Evolutionary conservation across 1,284 basidiomycete genomes (phyloP), one percentile per base, ranked within the genome.

Genomic region (Rhizoctonia solani): DNA sequence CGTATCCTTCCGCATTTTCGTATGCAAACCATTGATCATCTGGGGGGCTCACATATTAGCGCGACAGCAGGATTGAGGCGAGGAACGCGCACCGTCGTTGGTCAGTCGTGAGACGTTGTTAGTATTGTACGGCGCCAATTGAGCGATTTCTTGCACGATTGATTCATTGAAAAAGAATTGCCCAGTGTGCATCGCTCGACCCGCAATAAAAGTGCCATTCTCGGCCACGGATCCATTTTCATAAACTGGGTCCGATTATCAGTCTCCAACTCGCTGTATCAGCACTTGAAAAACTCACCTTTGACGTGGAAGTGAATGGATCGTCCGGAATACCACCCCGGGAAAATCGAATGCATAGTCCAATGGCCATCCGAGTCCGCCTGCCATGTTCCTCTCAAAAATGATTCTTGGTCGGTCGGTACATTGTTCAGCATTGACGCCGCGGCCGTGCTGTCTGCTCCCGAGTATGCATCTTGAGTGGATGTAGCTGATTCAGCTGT

Each of bases 311-410:
- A 65, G 39, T 65, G 67, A 25, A 61, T 39, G 23, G 59, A 41
- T 8, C 67, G 58, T 16, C 59, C 59, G 21, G 49, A 54, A 29
- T 68, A 68, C 41, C 78, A 88, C 0, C 87, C 88, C 3, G 88
- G 88, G 78, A 87, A 89, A 72, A 89, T 85, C 21, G 83, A 83
- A 79, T 80, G 83, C 72, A 90, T 87, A 69, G 86, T 83, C 1
- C 82, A 83, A 13, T 90, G 84, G 27, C 88, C 89, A 70, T 85
- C 83, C 68, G 76, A 76, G 75, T 89, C 83, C 0, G 88, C 89
- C 1, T 84, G 81, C 81, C 83, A 86, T 25, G 87, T 87, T 4
- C 85, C 88, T 19, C 88, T 80, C 14, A 88, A 77, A 79, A 83
- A 90, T 13, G 76, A 78, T 69, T 79, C 78, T 14, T 53, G 49